Base-by-base conservation (phyloP, 768 basidiomycete species). In the Termitomyces eurrhizus region DNA sequence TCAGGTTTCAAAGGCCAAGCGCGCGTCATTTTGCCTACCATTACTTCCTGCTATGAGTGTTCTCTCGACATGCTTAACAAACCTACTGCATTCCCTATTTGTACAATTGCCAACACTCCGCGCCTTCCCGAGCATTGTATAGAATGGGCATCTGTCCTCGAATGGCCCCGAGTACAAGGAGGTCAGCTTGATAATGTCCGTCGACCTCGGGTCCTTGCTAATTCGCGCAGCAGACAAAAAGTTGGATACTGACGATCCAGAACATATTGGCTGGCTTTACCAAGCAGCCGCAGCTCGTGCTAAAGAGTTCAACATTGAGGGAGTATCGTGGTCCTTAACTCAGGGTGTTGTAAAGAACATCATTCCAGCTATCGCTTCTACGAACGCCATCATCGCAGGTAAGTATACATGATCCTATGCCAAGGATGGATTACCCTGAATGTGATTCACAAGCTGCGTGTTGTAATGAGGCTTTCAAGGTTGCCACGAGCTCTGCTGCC, bases 291-390 rank as follows among this genome's bases (percentile, higher is more conserved):
- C 83, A 26, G 80, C 83, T 21, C 89, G 97, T 55, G 97, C 97
- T 4, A 83, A 89, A 62, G 91, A 95, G 69, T 98, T 95, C 80
- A 95, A 93, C 64, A 98, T 99, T 57, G 94, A 98, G 71, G 97
- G 97, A 49, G 95, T 99, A 18, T 98, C 97, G 9, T 99, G 96
- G 94, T 89, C 91, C 2, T 77, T 95, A 41, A 98, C 97, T 0
- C 97, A 99, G 72, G 97, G 97, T 46, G 97, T 99, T 56, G 97
- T 99, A 50, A 99, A 99, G 83, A 97, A 97, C 68, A 97, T 99
- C 74, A 98, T 99, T 64, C 96, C 97, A 24, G 96, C 97, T 48
- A 98, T 99, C 65, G 97, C 97, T 2, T 95, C 93, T 0, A 99
- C 97, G 16, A 99, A 99, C 68, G 97, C 97, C 39, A 95, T 98